Conservation (phyloP, 2,329 filamentous ascomycete species). For the Arthroderma sp. region DNA sequence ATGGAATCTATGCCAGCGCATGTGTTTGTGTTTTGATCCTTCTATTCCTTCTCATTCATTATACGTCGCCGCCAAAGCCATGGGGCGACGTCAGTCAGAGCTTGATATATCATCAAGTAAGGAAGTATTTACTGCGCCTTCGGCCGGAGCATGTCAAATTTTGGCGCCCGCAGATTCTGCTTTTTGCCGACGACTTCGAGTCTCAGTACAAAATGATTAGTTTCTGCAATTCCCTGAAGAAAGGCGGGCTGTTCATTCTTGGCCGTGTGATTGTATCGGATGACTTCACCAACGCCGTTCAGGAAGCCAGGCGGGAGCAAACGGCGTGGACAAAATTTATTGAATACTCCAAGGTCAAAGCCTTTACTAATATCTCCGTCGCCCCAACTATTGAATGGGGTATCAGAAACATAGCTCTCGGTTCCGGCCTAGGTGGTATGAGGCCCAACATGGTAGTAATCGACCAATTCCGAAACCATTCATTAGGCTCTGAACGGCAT, state of each 20-base stretch:
- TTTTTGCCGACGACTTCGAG: conserved; percentile 73
- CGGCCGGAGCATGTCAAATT: conserved; percentile 86
- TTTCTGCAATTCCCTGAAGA: conserved; percentile 85
- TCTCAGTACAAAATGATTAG: conserved; percentile 71
- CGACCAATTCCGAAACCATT: conserved; percentile 55
- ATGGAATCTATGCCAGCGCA: conserved; percentile 63
- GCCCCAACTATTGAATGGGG: conserved; percentile 77
- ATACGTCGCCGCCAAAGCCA: conserved; percentile 68
- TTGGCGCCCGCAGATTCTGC: conserved; percentile 76
- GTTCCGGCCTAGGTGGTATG: conserved; percentile 75
- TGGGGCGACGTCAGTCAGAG: conserved; percentile 89
- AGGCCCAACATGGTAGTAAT: conserved; percentile 76
- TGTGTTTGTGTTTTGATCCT: conserved; percentile 61
- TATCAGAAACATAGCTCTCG: conserved; percentile 66
- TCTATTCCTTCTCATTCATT: conserved; percentile 77
- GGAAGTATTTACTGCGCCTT: conserved; percentile 73
- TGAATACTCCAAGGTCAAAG: conserved; percentile 74
- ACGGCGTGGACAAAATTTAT: conserved; percentile 76
- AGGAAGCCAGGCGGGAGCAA: conserved; percentile 70
- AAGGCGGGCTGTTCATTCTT: conserved; percentile 70
- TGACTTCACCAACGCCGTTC: conserved; percentile 64
- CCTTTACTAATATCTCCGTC: conserved; percentile 76
- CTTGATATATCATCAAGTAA: conserved; percentile 75
- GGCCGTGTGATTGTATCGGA: conserved; percentile 79
- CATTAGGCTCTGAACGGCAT: conserved; percentile 37